Evolutionary conservation across 805 yeast species (phyloP).

Genomic region (Metschnikowia kunwiensis): DNA sequence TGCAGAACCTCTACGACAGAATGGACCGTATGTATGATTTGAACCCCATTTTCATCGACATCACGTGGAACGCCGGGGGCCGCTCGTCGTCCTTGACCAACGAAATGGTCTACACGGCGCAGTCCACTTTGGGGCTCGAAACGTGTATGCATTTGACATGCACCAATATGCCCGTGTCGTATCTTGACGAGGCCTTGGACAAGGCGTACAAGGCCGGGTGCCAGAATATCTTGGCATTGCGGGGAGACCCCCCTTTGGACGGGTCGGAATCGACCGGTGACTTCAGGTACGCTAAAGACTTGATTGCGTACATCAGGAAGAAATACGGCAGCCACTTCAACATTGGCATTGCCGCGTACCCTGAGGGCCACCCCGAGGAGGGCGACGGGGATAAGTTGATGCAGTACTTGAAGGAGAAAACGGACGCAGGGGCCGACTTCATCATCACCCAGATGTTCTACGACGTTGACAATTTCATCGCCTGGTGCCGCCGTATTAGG

Average conservation of each 20-base stretch:
- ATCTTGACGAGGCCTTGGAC: constrained; percentile 80
- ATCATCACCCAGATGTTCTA: constrained; percentile 97
- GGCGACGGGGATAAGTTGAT: constrained; percentile 46
- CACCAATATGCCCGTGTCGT: constrained; percentile 81
- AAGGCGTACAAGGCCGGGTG: constrained; percentile 91
- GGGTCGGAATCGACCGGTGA: constrained; percentile 77
- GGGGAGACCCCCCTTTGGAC: constrained; percentile 92
- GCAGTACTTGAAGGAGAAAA: constrained; percentile 73
- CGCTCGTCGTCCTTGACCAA: constrained; percentile 77
- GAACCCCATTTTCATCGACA: constrained; percentile 88
- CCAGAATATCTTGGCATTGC: constrained; percentile 86
- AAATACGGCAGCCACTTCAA: constrained; percentile 86
- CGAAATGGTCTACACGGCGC: constrained; percentile 89
- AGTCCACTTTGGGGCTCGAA: constrained; percentile 84
- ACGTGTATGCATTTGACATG: constrained; percentile 98
- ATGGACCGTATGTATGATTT: constrained; percentile 96
- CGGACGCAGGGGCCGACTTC: constrained; percentile 92
- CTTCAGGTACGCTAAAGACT: constrained; percentile 83
- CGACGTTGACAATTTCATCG: constrained; percentile 79
- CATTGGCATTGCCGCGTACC: constrained; percentile 96
- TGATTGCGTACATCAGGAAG: constrained; percentile 68
- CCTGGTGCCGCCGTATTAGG: constrained; percentile 75
- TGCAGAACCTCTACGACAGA: constrained; percentile 90
- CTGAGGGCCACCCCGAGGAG: constrained; percentile 97
- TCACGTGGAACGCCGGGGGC: constrained; percentile 99